Base-by-base conservation (phyloP, 257 asterid species). In the Lycium barbarum region DNA sequence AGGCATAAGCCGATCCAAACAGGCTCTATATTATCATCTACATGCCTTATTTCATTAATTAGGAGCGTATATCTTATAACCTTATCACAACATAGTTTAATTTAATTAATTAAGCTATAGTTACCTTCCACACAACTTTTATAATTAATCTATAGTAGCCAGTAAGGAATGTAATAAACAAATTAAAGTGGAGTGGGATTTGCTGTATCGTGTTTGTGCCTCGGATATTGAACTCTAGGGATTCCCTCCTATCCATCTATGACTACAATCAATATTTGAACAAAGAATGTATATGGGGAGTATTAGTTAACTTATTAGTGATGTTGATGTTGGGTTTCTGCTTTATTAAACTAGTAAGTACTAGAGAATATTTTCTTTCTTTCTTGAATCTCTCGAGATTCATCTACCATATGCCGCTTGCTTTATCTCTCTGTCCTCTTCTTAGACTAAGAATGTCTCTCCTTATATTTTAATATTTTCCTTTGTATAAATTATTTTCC, bases 311-410 rank as follows among this genome's bases (percentile, higher is more conserved):
- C 20, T 78, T 78, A 78, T 78, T 78, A 78, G 82, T 53, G 82
- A 78, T 78, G 49, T 81, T 62, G 84, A 49, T 57, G 82, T 90
- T 85, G 89, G 88, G 87, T 0, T 86, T 68, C 57, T 36, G 12
- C 54, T 38, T 70, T 78, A 53, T 78, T 47, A 47, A 78, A 78
- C 82, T 53, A 53, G 49, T 43, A n/a, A 71, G 80, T 72, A 80
- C 51, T 63, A 61, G 78, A 61, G 72, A 81, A 63, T 81, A 66
- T 78, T 85, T 88, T 58, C 84, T 79, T 80, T 72, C 86, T 83
- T 90, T 91, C 93, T 92, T 90, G 91, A 90, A 88, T 84, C 88
- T 89, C 90, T 89, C 93, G 88, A 92, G 90, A 93, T 87, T 90
- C 89, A 90, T 88, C 88, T 89, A 91, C 82, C 89, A 85, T 84